Evolutionary conservation across 2,329 filamentous ascomycete species (phyloP), one percentile per base, ranked within the genome.

Genomic region (Mollisiaceae sp.): DNA sequence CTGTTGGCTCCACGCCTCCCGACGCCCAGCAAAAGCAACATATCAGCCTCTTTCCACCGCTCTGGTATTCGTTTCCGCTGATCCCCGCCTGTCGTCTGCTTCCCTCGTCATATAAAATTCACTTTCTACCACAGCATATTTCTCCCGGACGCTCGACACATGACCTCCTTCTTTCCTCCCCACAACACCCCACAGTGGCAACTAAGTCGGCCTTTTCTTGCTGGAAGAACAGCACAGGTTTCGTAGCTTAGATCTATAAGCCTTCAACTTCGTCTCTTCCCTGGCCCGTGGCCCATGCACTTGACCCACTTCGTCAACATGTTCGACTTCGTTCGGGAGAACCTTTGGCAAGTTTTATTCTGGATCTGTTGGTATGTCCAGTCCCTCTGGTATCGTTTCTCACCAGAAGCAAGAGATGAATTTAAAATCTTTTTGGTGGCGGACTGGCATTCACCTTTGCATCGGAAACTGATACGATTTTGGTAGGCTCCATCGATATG

Each of bases 401-500:
- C 4, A 9, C 4, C 18, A 6, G 3, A 22, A 22, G 12, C 24
- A 32, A 4, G 32, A 24, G 45, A n/a, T 24, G 41, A 6, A 43
- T 43, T 18, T 15, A n/a, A 6, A 50, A 20, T 11, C 11, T 22
- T 1, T 50, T 22, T 50, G n/a, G n/a, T 50, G n/a, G 45, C n/a
- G 45, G 20, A 50, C 6, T 9, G 4, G 3, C 32, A 12, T n/a
- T 32, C 12, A 54, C 5, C 8, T 27, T 27, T 27, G 11, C 11
- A 14, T 27, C 18, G 22, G 35, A 22, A 20, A 24, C 55, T 57
- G n/a, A 57, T 39, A 9, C 9, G 32, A 24, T 54, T 22, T 45
- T 38, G 32, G 24, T 75, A 97, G 94, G 88, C 75, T 94, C 67
- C 93, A 96, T 83, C 91, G 94, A 72, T 97, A 97, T 80, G 75